A percentile compares a stretch with the other conserved stretches of the same genome.
Evolutionary conservation across 768 basidiomycete genomes (phyloP).

Genomic region (Mycena rosella): DNA sequence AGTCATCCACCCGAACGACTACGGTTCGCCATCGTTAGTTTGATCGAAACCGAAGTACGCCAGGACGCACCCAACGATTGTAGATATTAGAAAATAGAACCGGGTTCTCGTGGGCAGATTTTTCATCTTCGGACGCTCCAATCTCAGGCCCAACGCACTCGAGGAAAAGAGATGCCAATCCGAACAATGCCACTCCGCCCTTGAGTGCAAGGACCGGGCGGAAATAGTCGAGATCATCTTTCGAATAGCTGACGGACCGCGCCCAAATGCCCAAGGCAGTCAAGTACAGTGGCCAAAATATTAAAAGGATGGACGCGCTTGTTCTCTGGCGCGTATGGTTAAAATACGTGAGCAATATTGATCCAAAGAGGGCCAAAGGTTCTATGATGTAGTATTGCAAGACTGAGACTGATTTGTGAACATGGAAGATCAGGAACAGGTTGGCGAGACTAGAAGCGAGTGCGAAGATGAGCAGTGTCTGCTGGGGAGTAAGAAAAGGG

Average conservation of each 20-base stretch:
- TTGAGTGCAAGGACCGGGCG: constrained; percentile 59
- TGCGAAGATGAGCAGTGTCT: constrained; percentile 66
- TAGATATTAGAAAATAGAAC: constrained; percentile 83
- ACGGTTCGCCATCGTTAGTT: constrained; percentile 7
- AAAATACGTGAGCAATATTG: constrained; percentile 66
- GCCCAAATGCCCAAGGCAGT: constrained; percentile 65
- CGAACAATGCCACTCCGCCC: constrained; percentile 57
- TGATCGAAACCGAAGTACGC: neutral
- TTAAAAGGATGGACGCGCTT: constrained; percentile 78
- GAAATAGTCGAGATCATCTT: constrained; percentile 43
- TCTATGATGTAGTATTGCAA: constrained; percentile 69
- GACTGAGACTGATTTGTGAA: constrained; percentile 55
- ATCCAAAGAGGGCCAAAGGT: constrained; percentile 62
- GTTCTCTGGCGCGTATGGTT: constrained; percentile 73
- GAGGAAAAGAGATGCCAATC: constrained; percentile 67
- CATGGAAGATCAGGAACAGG: constrained; percentile 51
- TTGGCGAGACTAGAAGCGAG: constrained; percentile 59
- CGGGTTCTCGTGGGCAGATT: constrained; percentile 71
- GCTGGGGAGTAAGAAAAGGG: constrained; percentile 7
- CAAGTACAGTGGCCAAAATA: constrained; percentile 86
- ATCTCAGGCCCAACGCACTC: constrained; percentile 81
- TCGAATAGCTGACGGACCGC: constrained; percentile 60
- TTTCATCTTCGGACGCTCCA: constrained; percentile 46
- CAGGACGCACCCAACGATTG: constrained; percentile 70
- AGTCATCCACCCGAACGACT: constrained; percentile 91